These are phyloP conservation scores for Pseudopediastrum boryanum DNA, from an alignment of 139 green algal species.

Conservation along the genomic window DNA sequence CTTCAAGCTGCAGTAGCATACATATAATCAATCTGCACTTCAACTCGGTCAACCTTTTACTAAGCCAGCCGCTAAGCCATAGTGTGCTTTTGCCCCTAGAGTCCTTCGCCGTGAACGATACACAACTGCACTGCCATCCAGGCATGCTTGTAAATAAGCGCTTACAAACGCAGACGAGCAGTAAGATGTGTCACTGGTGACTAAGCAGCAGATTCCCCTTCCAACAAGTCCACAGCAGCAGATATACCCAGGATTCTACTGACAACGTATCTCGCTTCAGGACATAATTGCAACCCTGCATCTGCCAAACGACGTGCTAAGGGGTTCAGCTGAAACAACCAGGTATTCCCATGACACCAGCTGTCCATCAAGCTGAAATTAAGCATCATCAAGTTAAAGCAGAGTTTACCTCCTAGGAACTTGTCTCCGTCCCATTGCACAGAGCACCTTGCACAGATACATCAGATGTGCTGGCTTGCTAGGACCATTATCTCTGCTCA, in stretches of 20 bases:
- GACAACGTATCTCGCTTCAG: neutral
- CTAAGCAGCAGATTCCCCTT: neutral
- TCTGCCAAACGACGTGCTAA: neutral
- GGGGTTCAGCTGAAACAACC: neutral
- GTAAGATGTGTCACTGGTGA: neutral
- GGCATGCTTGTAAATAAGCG: neutral
- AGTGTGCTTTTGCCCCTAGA: too few species aligned
- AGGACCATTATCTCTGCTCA: neutral
- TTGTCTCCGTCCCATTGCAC: too few species aligned
- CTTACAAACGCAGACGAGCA: neutral
- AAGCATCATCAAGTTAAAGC: too few species aligned
- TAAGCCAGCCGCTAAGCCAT: too few species aligned
- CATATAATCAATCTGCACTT: too few species aligned
- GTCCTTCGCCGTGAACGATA: too few species aligned
- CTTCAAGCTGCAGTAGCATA: too few species aligned
- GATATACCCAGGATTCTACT: neutral
- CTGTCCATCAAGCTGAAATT: too few species aligned
- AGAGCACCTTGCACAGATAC: neutral
- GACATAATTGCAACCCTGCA: slow-evolving; percentile 6
- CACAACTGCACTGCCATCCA: neutral
- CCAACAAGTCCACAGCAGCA: neutral
- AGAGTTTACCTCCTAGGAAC: too few species aligned
- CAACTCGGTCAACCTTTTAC: too few species aligned
- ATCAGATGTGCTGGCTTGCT: neutral
- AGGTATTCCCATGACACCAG: too few species aligned